Percentiles rank a stretch among this genome's conserved stretches.
Conservation (phyloP, 495 filamentous ascomycete genomes). For the Aspergillus haitiensis region DNA sequence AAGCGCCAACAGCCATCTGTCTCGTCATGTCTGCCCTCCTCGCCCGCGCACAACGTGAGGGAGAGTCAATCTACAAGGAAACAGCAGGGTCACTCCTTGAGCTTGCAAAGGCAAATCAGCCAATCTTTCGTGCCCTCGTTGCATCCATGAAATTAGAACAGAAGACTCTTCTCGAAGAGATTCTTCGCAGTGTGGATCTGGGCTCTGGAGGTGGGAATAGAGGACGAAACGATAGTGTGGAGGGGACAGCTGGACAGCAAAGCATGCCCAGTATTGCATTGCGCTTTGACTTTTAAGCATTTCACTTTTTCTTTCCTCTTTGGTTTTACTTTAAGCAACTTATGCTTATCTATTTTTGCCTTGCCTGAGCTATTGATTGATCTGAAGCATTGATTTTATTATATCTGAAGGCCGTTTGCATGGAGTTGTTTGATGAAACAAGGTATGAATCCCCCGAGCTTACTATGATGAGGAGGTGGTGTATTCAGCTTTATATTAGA, state of each 20-base stretch:
- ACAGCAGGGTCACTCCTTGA: conserved; percentile 76
- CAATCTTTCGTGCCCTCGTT: conserved; percentile 73
- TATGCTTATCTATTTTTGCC: conserved; percentile 11
- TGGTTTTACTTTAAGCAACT: conserved; percentile 1
- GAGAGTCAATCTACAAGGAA: conserved; percentile 56
- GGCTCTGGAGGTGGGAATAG: conserved; percentile 30
- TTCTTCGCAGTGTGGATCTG: conserved; percentile 62
- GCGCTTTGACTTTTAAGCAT: conserved; percentile 81
- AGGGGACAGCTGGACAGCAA: conserved; percentile 45
- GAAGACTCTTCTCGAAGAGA: conserved; percentile 76
- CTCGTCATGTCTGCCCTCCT: conserved; percentile 80
- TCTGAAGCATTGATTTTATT: too few species aligned
- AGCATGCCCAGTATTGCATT: conserved; percentile 84
- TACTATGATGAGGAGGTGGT: too few species aligned
- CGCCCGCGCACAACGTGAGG: conserved; percentile 60
- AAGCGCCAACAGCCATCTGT: conserved; percentile 63
- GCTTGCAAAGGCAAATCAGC: conserved; percentile 71
- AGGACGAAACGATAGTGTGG: conserved; percentile 35
- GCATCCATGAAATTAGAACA: conserved; percentile 67
- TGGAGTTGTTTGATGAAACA: too few species aligned
- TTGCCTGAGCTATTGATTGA: neutral
- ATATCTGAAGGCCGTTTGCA: too few species aligned
- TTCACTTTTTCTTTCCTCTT: conserved; percentile 3
- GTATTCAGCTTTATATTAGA: too few species aligned
- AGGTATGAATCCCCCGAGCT: too few species aligned